phyloP scores from a whole-genome alignment of 2,329 filamentous ascomycete species.

The Colletotrichum paranaense region DNA sequence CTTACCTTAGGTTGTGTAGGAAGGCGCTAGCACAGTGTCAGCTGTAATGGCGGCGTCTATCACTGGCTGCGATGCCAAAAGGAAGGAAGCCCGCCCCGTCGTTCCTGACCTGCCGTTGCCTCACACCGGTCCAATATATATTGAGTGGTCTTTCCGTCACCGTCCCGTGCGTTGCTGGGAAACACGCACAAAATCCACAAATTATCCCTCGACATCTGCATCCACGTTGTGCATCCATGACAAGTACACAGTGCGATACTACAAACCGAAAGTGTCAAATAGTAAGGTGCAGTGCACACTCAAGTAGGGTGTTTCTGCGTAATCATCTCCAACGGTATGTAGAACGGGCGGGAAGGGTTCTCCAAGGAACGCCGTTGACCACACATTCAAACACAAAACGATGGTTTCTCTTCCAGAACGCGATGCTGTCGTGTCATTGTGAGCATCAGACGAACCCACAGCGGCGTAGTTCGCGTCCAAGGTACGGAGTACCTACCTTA shows the following conservation, averaged over 20 bases:
- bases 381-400: too few species aligned
- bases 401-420: constrained; percentile 5
- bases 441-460: constrained; percentile 26
- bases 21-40: constrained; percentile 27
- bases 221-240: constrained; percentile 24
- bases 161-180: constrained; percentile 29
- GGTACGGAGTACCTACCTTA: neutral
- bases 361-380: neutral
- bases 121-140: neutral
- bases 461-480: neutral
- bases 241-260: constrained; percentile 19
- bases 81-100: neutral
- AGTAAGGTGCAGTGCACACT: too few species aligned
- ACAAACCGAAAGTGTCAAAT: neutral
- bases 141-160: constrained; percentile 8
- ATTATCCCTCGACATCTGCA: constrained; percentile 18
- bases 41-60: constrained; percentile 15
- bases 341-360: neutral
- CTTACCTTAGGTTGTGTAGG: neutral
- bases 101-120: neutral
- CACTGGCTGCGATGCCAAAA: constrained; percentile 6
- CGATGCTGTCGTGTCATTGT: constrained; percentile 4
- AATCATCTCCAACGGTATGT: neutral
- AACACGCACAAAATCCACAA: constrained; percentile 30
- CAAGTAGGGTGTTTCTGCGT: too few species aligned